Evolutionary conservation across 805 yeast genomes (phyloP).

Genomic region (Metschnikowia aberdeeniae): DNA sequence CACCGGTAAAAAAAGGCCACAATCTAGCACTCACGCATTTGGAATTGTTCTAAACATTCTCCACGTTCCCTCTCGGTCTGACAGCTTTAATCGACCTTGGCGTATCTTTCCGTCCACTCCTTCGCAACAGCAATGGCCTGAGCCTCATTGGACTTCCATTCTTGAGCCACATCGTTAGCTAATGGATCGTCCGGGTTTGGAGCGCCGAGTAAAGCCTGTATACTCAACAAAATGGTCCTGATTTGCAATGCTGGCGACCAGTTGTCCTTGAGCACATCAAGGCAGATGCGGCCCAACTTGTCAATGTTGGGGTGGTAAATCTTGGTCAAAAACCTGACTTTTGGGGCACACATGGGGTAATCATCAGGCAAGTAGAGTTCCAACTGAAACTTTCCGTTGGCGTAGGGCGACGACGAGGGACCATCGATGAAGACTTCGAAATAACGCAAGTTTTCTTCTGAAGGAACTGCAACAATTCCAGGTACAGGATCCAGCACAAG

Average conservation of each 20-base stretch:
- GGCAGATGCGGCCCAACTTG: slow-evolving; percentile 89
- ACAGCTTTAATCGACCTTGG: slow-evolving; percentile 22
- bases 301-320: slow-evolving; percentile 97
- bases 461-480: slow-evolving; percentile 90
- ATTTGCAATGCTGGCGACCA: slow-evolving; percentile 99
- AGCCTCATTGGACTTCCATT: slow-evolving; percentile 85
- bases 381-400: slow-evolving; percentile 69
- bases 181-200: slow-evolving; percentile 98
- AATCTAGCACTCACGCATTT: too few species aligned
- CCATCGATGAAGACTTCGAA: slow-evolving; percentile 92
- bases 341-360: slow-evolving; percentile 97
- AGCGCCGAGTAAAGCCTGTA: slow-evolving; percentile 90
- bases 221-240: slow-evolving; percentile 82
- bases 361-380: slow-evolving; percentile 93
- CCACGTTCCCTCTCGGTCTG: not conserved
- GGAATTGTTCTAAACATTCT: too few species aligned
- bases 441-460: slow-evolving; percentile 89
- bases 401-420: slow-evolving; percentile 88
- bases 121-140: slow-evolving; percentile 77
- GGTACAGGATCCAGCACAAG: slow-evolving; percentile 93
- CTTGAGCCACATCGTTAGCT: slow-evolving; percentile 96
- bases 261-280: slow-evolving; percentile 89
- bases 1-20: too few species aligned
- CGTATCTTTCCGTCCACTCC: slow-evolving; percentile 68
- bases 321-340: slow-evolving; percentile 87